Evolutionary conservation across 257 asterid species (phyloP).

Genomic region (Nicotiana tomentosiformis): DNA sequence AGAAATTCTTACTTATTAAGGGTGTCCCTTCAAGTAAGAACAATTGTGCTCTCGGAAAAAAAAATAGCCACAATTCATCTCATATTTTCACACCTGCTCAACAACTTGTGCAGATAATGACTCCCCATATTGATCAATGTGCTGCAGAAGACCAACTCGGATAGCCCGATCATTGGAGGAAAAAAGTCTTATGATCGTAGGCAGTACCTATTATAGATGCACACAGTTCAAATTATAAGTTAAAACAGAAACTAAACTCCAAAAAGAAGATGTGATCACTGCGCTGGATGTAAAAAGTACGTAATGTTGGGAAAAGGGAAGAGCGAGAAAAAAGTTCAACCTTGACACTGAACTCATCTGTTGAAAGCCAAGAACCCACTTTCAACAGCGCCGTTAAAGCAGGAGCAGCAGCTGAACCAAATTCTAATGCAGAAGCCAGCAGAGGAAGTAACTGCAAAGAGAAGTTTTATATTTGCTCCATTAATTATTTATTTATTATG

Average conservation of each 20-base stretch:
- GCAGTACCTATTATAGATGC: conserved; percentile 48
- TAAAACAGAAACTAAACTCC: background rate
- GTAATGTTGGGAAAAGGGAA: background rate
- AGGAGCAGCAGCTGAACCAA: conserved; percentile 98
- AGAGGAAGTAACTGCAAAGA: conserved; percentile 80
- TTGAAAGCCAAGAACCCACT: conserved; percentile 83
- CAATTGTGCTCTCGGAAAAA: conserved; percentile 8
- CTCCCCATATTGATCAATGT: conserved; percentile 91
- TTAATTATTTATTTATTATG: background rate
- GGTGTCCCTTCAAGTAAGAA: background rate
- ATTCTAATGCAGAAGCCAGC: conserved; percentile 90
- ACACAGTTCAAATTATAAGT: background rate
- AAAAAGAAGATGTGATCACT: background rate
- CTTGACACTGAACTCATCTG: conserved; percentile 78
- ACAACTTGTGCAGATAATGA: conserved; percentile 75
- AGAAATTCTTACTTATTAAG: background rate
- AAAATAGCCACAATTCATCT: conserved; percentile 13
- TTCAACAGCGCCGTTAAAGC: conserved; percentile 92
- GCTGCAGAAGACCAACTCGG: conserved; percentile 85
- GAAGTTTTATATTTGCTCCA: conserved; percentile 3
- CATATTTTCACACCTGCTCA: conserved; percentile 64
- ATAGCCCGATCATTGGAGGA: conserved; percentile 88
- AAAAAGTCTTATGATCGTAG: conserved; percentile 84
- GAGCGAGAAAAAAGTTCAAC: conserved; percentile 30
- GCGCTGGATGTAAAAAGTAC: conserved; percentile 4